phyloP scores from a whole-genome alignment of 2,329 filamentous ascomycete genomes.

The Verticillium longisporum region DNA sequence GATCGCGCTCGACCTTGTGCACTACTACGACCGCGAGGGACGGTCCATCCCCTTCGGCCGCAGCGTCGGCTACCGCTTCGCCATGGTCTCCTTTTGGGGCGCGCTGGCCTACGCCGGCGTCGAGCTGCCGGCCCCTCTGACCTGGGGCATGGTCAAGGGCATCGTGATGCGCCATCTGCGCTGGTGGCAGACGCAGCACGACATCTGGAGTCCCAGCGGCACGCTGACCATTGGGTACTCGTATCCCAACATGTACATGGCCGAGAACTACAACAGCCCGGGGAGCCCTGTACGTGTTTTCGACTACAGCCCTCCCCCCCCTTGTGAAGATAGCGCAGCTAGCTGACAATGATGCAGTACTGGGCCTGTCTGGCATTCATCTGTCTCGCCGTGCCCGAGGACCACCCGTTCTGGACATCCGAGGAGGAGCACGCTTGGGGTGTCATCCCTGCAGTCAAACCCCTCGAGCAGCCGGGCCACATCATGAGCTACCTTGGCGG shows the following conservation, averaged over 20 bases:
- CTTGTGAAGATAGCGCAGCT: background rate
- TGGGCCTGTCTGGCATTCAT: constrained; percentile 78
- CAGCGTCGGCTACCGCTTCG: constrained; percentile 75
- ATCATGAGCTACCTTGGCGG: constrained; percentile 66
- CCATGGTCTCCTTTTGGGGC: constrained; percentile 80
- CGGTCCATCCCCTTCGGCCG: constrained; percentile 71
- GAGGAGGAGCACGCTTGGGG: constrained; percentile 54
- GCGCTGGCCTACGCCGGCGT: constrained; percentile 70
- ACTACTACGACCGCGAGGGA: constrained; percentile 70
- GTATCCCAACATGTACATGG: constrained; percentile 75
- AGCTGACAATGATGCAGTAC: constrained; percentile 39
- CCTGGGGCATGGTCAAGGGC: constrained; percentile 75
- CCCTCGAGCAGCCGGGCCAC: constrained; percentile 63
- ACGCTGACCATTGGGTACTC: constrained; percentile 71
- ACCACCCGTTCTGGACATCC: constrained; percentile 70
- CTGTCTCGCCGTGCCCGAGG: constrained; percentile 60
- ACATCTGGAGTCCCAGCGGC: constrained; percentile 69
- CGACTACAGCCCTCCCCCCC: constrained; percentile 15
- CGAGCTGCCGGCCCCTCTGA: constrained; percentile 63
- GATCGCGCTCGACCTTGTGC: constrained; percentile 63
- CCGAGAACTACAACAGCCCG: constrained; percentile 79
- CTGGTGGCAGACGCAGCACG: constrained; percentile 71
- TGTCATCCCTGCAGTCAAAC: constrained; percentile 51
- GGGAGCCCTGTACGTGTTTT: constrained; percentile 42
- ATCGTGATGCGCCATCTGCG: constrained; percentile 66